These are phyloP conservation scores for Xylogone sp. DNA, from an alignment of 2,329 filamentous ascomycete genomes.

Conservation along the genomic window DNA sequence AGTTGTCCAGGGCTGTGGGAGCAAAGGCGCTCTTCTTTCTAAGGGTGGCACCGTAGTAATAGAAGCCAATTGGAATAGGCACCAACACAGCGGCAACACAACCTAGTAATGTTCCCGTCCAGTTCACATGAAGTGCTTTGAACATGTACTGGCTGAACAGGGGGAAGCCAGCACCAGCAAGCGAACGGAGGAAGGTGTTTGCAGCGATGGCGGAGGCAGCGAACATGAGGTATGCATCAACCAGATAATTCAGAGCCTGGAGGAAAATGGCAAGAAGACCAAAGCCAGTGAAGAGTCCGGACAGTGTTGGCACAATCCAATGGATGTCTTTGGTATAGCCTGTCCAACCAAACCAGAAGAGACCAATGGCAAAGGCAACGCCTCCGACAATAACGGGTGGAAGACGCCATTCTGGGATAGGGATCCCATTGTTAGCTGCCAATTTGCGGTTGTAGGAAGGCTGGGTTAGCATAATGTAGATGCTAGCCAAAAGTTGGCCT, in stretches of 20 bases:
- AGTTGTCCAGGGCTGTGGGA: constrained; percentile 34
- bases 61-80: constrained; percentile 62
- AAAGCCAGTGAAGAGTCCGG: constrained; percentile 61
- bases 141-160: constrained; percentile 74
- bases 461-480: constrained; percentile 59
- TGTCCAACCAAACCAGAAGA: constrained; percentile 78
- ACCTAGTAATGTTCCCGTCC: constrained; percentile 58
- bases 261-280: constrained; percentile 79
- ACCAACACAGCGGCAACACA: constrained; percentile 54
- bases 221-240: constrained; percentile 58
- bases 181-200: constrained; percentile 75
- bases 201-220: constrained; percentile 79
- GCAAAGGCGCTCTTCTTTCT: constrained; percentile 53
- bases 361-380: constrained; percentile 56
- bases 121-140: constrained; percentile 57
- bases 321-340: constrained; percentile 46
- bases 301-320: constrained; percentile 57
- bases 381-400: constrained; percentile 58
- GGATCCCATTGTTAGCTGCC: constrained; percentile 60
- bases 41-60: constrained; percentile 55
- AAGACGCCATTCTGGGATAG: constrained; percentile 64
- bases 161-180: constrained; percentile 76
- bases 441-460: constrained; percentile 67
- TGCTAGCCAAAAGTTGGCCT: constrained; percentile 66
- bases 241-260: constrained; percentile 71